phyloP scores from a whole-genome alignment of 257 asterid species.

The Ehretia macrophylla region DNA sequence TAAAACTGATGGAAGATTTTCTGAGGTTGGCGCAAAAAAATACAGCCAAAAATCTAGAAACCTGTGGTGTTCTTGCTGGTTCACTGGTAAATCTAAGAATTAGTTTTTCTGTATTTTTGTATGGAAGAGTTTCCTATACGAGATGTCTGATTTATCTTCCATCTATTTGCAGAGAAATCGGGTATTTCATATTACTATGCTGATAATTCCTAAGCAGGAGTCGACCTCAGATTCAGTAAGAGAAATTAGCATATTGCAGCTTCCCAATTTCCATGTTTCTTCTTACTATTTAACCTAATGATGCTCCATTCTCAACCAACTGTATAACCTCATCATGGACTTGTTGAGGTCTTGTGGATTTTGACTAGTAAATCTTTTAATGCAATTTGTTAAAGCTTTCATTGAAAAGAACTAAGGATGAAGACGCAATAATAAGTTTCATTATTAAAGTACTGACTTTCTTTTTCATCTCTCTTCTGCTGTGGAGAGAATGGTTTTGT shows the following conservation, averaged over 20 bases:
- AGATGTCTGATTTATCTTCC: conserved; percentile 22
- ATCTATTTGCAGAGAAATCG: conserved; percentile 67
- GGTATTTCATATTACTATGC: conserved; percentile 76
- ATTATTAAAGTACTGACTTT: too few species aligned
- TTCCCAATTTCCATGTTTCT: conserved; percentile 9
- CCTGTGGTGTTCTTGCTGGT: conserved; percentile 98
- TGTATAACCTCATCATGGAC: not conserved
- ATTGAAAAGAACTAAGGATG: not conserved
- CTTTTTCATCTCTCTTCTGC: not conserved
- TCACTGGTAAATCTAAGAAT: conserved; percentile 53
- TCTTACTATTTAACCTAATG: not conserved
- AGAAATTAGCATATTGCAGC: conserved; percentile 9
- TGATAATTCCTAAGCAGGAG: conserved; percentile 95
- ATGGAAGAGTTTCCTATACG: not conserved
- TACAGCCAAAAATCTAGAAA: conserved; percentile 74
- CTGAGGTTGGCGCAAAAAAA: conserved; percentile 77
- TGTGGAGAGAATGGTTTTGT: too few species aligned
- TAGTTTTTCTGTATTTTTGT: conserved; percentile 7
- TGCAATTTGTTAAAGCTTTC: not conserved
- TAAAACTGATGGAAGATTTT: conserved; percentile 85
- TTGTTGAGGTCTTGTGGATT: too few species aligned
- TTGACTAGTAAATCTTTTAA: too few species aligned
- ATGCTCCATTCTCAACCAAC: not conserved
- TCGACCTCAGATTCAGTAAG: conserved; percentile 93
- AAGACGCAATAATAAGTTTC: not conserved